These are phyloP conservation scores for Penicillium ochrochloron DNA, from an alignment of 495 filamentous ascomycete genomes.

Conservation along the genomic window DNA sequence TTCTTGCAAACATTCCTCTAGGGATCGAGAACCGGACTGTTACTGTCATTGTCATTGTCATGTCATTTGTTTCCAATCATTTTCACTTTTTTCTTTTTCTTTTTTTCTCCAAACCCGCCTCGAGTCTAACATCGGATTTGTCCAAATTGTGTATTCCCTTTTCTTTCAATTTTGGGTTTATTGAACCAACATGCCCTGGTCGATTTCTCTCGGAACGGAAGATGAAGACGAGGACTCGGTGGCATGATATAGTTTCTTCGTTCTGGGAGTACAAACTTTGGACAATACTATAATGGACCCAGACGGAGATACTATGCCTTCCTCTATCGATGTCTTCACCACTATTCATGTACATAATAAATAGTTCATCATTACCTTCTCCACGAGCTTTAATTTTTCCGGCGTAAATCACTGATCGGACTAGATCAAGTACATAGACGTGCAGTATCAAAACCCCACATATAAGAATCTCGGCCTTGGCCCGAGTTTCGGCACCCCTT, in stretches of 20 bases:
- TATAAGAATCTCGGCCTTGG: background rate
- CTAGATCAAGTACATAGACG: background rate
- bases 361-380: background rate
- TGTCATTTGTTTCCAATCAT: slow-evolving; percentile 22
- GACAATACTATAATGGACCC: too few relatives aligned
- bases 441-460: background rate
- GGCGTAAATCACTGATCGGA: background rate
- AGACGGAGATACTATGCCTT: background rate
- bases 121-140: background rate
- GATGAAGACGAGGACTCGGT: background rate
- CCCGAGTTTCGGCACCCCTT: background rate
- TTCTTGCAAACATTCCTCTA: slow-evolving; percentile 23
- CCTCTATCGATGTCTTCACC: background rate
- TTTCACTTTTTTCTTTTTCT: background rate
- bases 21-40: slow-evolving; percentile 29
- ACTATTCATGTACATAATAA: slow-evolving; percentile 1
- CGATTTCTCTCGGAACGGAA: background rate
- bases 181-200: slow-evolving; percentile 7
- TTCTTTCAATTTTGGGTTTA: slow-evolving; percentile 2
- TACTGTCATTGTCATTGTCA: slow-evolving; percentile 23
- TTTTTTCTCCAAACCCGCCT: background rate
- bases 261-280: background rate
- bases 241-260: background rate
- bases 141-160: background rate
- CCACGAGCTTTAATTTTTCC: background rate